A percentile compares a stretch with the other conserved stretches of the same genome.
These are phyloP conservation scores for Cercospora sojina DNA, from an alignment of 2,329 filamentous ascomycete species.

Conservation along the genomic window DNA sequence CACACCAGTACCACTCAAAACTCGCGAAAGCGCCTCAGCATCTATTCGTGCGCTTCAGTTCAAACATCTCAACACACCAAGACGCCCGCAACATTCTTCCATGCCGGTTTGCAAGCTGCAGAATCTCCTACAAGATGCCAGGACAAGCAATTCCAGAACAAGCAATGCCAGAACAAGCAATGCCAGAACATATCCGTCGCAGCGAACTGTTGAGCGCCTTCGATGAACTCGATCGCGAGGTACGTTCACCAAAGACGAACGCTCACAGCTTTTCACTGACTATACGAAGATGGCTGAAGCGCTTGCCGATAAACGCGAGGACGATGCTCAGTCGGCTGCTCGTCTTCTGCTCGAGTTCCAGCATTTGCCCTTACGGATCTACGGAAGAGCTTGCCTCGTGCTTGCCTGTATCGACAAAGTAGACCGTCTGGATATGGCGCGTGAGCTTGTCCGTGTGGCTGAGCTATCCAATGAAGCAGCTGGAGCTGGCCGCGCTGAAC, in stretches of 20 bases:
- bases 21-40: not conserved
- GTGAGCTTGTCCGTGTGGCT: not conserved
- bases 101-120: not conserved
- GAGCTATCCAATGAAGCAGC: not conserved
- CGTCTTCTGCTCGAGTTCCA: not conserved
- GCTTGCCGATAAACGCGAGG: not conserved
- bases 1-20: not conserved
- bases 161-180: not conserved
- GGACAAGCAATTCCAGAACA: not conserved
- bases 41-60: not conserved
- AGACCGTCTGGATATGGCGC: not conserved
- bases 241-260: not conserved
- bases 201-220: not conserved
- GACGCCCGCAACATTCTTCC: not conserved
- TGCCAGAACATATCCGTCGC: not conserved
- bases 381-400: not conserved
- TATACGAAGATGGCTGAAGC: not conserved
- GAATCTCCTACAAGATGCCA: not conserved
- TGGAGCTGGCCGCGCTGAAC: not conserved
- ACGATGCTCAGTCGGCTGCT: not conserved
- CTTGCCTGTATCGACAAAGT: not conserved
- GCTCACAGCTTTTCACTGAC: not conserved
- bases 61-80: not conserved
- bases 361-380: not conserved
- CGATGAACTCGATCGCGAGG: not conserved